Evolutionary conservation across 2,329 filamentous ascomycete species (phyloP), one percentile per base, ranked within the genome.

Genomic region (Cercospora sp.): DNA sequence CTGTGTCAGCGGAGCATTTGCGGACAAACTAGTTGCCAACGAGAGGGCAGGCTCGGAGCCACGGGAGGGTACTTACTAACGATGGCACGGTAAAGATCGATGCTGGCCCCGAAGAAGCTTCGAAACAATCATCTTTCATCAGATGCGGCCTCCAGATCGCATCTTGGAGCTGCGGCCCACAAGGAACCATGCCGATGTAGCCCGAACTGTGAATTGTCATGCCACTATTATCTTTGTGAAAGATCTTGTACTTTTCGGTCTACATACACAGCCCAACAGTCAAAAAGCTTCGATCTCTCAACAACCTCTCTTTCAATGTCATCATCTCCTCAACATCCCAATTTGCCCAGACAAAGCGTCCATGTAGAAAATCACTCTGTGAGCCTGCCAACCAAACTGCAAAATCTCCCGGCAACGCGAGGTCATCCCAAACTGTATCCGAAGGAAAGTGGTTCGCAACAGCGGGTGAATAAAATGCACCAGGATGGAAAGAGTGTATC

Each of bases 341-440:
- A 31, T 73, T 68, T 39, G 69, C 70, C 72, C 72, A 72, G 18
- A 71, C 58, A 67, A 73, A 78, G 10, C 78, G 72, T 1, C 80
- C 80, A 67, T 78, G 77, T 28, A 83, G 67, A 61, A 82, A 82
- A 0, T 73, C 72, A 1, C 79, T 79, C 70, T 83, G 79, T 2
- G 76, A 68, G 16, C 75, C 77, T 1, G 79, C 75, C 4, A 80
- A 69, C 81, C 81, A 83, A 2, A 83, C 75, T 10, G 72, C 70
- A 66, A 78, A 77, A 57, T 72, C 48, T 4, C 70, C 75, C 18
- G 76, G 69, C 20, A 77, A 36, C 13, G 62, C 57, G 66, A 67
- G 61, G 55, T 74, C 69, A 57, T 74, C 70, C 69, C 69, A 48
- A 1, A 42, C 18, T 20, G 48, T 59, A 18, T 68, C 48, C 48